Evolutionary conservation across 805 yeast genomes (phyloP).

Genomic region (Kodamaea kaohsiungensis): DNA sequence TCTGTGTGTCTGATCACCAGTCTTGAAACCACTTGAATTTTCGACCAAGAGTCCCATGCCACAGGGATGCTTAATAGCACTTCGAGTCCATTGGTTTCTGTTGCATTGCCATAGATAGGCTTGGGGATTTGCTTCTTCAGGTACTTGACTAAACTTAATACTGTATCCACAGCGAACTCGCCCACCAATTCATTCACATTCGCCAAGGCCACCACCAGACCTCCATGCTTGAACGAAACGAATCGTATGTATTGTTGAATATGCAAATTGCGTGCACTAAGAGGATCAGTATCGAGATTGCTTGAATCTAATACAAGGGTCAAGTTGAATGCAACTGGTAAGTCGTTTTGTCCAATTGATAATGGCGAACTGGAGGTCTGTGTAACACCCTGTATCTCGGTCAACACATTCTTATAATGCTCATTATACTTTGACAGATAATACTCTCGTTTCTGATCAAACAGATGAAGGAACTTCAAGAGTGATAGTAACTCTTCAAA

Average conservation of each 20-base stretch:
- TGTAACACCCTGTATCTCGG: constrained; percentile 5
- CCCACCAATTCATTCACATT: constrained; percentile 5
- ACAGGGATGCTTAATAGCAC: constrained; percentile 35
- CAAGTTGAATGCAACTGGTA: constrained; percentile 22
- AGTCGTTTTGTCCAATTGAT: constrained; percentile 24
- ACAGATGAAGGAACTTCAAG: constrained; percentile 11
- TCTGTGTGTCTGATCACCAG: constrained; percentile 19
- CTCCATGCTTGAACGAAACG: constrained; percentile 34
- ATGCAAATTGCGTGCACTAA: constrained; percentile 21
- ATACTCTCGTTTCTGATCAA: background rate
- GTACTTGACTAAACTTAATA: constrained; percentile 7
- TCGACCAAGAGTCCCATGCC: constrained; percentile 54
- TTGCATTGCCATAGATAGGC: constrained; percentile 16
- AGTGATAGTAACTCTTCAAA: constrained; percentile 15
- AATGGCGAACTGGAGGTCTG: background rate
- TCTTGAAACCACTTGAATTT: constrained; percentile 41
- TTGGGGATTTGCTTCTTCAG: constrained; percentile 13
- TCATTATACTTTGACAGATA: constrained; percentile 10
- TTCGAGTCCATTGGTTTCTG: constrained; percentile 2
- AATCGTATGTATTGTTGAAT: constrained; percentile 40
- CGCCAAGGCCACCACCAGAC: constrained; percentile 16
- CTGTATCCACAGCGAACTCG: constrained; percentile 1
- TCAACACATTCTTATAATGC: constrained; percentile 7
- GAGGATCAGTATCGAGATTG: constrained; percentile 16
- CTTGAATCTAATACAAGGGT: constrained; percentile 19